phyloP scores from a whole-genome alignment of 202 grass and related monocot genomes.

The Panicum virgatum region DNA sequence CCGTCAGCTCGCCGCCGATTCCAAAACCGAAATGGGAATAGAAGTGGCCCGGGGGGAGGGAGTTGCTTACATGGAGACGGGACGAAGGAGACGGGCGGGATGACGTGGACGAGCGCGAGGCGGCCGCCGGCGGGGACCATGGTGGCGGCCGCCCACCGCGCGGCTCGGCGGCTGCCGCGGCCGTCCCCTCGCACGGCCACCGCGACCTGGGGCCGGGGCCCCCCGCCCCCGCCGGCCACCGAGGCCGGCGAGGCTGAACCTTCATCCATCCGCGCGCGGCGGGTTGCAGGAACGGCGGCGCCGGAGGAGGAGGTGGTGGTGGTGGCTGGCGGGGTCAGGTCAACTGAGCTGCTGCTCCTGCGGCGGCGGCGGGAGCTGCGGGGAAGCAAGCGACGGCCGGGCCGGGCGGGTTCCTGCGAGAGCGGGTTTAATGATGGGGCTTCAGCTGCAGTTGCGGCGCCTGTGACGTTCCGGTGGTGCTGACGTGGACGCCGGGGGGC shows the following conservation, averaged over 20 bases:
- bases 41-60: neutral
- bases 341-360: slow-evolving; percentile 1
- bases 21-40: neutral
- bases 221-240: neutral
- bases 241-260: neutral
- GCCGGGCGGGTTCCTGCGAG: neutral
- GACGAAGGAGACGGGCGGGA: slow-evolving; percentile 67
- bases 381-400: slow-evolving; percentile 32
- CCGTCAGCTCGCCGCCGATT: neutral
- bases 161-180: slow-evolving; percentile 64
- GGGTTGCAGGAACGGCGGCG: neutral
- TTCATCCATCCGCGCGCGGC: slow-evolving; percentile 28
- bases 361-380: slow-evolving; percentile 26
- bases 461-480: neutral
- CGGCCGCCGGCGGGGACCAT: slow-evolving; percentile 36
- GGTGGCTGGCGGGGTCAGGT: neutral
- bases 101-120: slow-evolving; percentile 78
- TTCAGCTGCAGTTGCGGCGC: neutral
- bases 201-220: slow-evolving; percentile 43
- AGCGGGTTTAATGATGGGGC: slow-evolving; percentile 7
- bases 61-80: slow-evolving; percentile 66
- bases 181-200: slow-evolving; percentile 61
- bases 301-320: neutral
- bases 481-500: neutral
- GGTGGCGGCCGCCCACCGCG: slow-evolving; percentile 65